phyloP scores from a whole-genome alignment of 192 early-diverging fungal species.

The Coemansia sp. region DNA sequence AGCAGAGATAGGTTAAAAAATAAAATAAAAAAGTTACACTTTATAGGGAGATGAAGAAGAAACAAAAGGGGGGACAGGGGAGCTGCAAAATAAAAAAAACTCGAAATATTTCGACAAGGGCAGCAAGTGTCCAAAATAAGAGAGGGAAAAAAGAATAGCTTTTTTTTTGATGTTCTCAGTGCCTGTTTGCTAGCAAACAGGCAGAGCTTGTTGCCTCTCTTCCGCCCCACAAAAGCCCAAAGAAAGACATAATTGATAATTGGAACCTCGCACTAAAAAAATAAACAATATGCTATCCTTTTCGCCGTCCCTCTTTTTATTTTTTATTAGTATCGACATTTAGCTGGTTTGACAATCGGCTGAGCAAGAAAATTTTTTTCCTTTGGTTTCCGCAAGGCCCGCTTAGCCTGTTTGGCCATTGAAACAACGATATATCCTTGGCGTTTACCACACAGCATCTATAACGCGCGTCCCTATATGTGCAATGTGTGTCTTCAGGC shows the following conservation, averaged over 20 bases:
- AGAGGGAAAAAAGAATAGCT: not conserved
- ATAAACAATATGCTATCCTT: conserved; percentile 6
- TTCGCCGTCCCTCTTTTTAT: not conserved
- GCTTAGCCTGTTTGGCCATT: no score
- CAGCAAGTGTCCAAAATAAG: not conserved
- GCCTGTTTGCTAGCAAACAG: not conserved
- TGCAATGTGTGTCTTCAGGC: no score
- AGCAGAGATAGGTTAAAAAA: not conserved
- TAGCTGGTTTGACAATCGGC: no score
- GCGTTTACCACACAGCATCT: no score
- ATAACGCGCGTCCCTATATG: no score
- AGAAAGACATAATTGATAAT: no score
- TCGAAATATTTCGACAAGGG: not conserved
- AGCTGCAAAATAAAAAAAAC: conserved; percentile 1
- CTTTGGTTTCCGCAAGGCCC: no score
- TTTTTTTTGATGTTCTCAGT: not conserved
- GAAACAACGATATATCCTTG: no score
- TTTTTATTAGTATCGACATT: no score
- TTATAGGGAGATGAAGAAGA: not conserved
- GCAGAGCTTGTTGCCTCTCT: no score
- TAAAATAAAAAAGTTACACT: not conserved
- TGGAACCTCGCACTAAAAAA: not conserved
- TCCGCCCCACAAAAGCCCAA: no score
- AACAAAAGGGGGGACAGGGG: not conserved
- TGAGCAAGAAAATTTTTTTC: no score